Conservation (phyloP, 1,139 yeast species). For the Saccharomyces hybrid region DNA sequence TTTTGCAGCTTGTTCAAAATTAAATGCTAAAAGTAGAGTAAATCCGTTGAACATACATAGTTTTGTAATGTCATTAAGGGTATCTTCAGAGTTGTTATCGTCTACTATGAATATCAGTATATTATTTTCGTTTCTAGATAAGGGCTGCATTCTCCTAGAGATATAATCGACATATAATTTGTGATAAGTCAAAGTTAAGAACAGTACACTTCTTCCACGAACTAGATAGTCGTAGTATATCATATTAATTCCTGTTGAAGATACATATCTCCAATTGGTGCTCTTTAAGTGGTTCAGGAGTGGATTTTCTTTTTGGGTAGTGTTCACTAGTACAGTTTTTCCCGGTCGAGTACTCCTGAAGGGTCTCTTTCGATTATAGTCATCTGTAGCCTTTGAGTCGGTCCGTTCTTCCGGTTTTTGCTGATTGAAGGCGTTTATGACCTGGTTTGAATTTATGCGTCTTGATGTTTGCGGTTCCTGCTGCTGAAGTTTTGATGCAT, state of each 20-base stretch:
- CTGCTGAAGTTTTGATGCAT: not conserved
- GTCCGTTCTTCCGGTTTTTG: slow-evolving; percentile 5
- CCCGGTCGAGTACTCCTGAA: slow-evolving; percentile 10
- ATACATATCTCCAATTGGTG: slow-evolving; percentile 45
- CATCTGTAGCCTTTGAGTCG: not conserved
- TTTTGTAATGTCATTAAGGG: slow-evolving; percentile 61
- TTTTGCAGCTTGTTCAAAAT: slow-evolving; percentile 78
- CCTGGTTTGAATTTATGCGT: slow-evolving; percentile 3
- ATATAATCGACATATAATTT: slow-evolving; percentile 84
- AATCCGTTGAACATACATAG: slow-evolving; percentile 64
- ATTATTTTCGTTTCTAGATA: slow-evolving; percentile 47
- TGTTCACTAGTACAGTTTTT: slow-evolving; percentile 39
- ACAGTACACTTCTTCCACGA: slow-evolving; percentile 55
- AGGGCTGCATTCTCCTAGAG: slow-evolving; percentile 56
- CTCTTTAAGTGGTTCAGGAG: slow-evolving; percentile 41
- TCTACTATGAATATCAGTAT: slow-evolving; percentile 71
- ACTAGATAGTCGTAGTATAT: slow-evolving; percentile 64
- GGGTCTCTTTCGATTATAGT: slow-evolving; percentile 8
- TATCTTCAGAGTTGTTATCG: slow-evolving; percentile 64
- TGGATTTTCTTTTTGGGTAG: slow-evolving; percentile 56
- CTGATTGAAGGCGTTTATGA: slow-evolving; percentile 26
- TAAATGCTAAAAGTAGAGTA: slow-evolving; percentile 71
- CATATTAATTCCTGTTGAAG: slow-evolving; percentile 34
- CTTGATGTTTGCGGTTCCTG: not conserved
- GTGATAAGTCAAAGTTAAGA: slow-evolving; percentile 73